phyloP scores from a whole-genome alignment of 176 grass and related monocot species.

The Juncus effusus region DNA sequence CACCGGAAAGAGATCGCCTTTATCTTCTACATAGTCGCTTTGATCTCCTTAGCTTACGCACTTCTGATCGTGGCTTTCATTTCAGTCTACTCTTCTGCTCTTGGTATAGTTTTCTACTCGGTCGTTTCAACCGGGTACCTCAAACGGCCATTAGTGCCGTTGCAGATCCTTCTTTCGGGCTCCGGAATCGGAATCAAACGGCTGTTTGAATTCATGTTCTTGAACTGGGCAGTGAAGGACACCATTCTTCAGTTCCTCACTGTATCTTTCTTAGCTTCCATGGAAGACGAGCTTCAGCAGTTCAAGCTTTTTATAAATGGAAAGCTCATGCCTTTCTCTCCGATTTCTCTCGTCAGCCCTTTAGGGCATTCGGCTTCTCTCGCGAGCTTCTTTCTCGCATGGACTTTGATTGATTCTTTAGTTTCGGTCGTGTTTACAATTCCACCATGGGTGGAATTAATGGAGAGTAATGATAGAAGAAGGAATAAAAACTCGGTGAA shows the following conservation, averaged over 20 bases:
- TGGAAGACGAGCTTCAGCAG: constrained; percentile 66
- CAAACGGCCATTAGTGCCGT: constrained; percentile 17
- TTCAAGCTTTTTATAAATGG: constrained; percentile 77
- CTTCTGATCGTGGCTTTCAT: constrained; percentile 70
- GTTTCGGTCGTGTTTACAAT: constrained; percentile 78
- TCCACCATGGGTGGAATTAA: constrained; percentile 82
- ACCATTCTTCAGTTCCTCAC: constrained; percentile 74
- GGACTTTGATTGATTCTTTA: constrained; percentile 69
- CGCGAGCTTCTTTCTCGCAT: constrained; percentile 64
- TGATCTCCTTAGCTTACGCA: constrained; percentile 65
- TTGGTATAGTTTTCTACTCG: constrained; percentile 59
- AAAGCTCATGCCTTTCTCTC: constrained; percentile 80
- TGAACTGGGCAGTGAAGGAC: constrained; percentile 72
- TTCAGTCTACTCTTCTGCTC: constrained; percentile 48
- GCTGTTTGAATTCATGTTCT: constrained; percentile 59
- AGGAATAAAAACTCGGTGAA: constrained; percentile 71
- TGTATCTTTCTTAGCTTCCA: constrained; percentile 66
- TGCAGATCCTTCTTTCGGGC: constrained; percentile 43
- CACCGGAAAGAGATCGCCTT: constrained; percentile 50
- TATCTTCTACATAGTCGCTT: constrained; percentile 55
- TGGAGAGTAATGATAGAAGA: constrained; percentile 59
- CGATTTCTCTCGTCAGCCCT: constrained; percentile 42
- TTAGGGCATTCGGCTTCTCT: constrained; percentile 49
- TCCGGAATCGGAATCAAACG: constrained; percentile 35
- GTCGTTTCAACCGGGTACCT: constrained; percentile 38